Evolutionary conservation across 208 protist species (phyloP).

Genomic region (Trichomonas tenax): DNA sequence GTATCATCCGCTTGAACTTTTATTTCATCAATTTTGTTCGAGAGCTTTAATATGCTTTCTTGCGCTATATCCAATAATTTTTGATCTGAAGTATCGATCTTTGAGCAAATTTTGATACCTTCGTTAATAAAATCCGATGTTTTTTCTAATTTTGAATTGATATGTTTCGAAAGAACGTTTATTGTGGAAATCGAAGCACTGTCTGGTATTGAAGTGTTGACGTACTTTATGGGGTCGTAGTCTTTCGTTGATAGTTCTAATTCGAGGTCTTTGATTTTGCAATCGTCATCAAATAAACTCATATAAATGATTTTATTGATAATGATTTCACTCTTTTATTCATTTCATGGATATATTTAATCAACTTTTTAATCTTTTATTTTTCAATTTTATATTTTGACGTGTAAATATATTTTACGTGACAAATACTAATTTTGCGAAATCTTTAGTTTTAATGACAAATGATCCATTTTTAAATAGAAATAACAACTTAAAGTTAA

Average conservation of each 20-base stretch:
- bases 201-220: background rate
- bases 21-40: background rate
- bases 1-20: background rate
- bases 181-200: background rate
- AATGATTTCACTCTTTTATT: no score
- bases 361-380: no score
- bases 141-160: background rate
- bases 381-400: no score
- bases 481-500: no score
- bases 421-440: no score
- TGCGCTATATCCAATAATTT: background rate
- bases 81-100: background rate
- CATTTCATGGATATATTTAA: no score
- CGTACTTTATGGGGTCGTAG: background rate
- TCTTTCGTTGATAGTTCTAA: background rate
- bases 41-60: background rate
- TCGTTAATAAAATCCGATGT: background rate
- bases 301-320: no score
- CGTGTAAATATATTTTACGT: no score
- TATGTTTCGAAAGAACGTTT: background rate
- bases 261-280: background rate
- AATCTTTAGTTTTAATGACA: no score
- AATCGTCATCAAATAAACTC: no score
- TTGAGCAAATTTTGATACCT: background rate
- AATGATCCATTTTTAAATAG: no score